Evolutionary conservation across 352 stramenopile species (phyloP).

Genomic region (Peronosclerospora sorghi): DNA sequence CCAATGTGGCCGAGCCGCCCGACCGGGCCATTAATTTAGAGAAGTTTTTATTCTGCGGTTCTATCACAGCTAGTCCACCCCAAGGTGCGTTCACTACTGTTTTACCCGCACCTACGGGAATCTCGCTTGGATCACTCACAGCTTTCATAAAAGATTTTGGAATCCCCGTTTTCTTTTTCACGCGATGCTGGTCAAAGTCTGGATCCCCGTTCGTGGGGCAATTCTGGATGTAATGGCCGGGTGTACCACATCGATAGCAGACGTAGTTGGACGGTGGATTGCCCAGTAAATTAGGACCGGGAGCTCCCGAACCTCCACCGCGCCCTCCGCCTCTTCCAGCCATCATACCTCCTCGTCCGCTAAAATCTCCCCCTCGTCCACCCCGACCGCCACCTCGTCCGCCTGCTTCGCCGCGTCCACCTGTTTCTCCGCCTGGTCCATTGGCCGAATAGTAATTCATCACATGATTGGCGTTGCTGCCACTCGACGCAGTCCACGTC

Average conservation of each 20-base stretch:
- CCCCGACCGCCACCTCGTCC: constrained; percentile 40
- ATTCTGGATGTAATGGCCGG: constrained; percentile 83
- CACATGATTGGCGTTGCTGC: constrained; percentile 71
- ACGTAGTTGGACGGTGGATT: constrained; percentile 78
- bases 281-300: constrained; percentile 18
- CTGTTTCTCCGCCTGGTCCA: constrained; percentile 21
- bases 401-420: constrained; percentile 28
- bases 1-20: constrained; percentile 80
- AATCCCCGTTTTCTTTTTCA: constrained; percentile 84
- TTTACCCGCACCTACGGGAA: constrained; percentile 69
- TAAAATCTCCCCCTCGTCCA: constrained; percentile 27
- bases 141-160: constrained; percentile 85
- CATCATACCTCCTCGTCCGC: constrained; percentile 34
- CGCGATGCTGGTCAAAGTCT: constrained; percentile 79
- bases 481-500: constrained; percentile 63
- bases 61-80: constrained; percentile 83
- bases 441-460: constrained; percentile 62
- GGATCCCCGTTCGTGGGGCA: constrained; percentile 83
- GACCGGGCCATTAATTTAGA: constrained; percentile 86
- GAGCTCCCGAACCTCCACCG: constrained; percentile 17
- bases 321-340: constrained; percentile 29
- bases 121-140: constrained; percentile 77
- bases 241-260: constrained; percentile 74
- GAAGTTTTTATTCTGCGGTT: constrained; percentile 87
- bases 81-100: constrained; percentile 81